Base-by-base conservation (phyloP, 495 filamentous ascomycete genomes). In the Lasiosphaeris hirsuta region DNA sequence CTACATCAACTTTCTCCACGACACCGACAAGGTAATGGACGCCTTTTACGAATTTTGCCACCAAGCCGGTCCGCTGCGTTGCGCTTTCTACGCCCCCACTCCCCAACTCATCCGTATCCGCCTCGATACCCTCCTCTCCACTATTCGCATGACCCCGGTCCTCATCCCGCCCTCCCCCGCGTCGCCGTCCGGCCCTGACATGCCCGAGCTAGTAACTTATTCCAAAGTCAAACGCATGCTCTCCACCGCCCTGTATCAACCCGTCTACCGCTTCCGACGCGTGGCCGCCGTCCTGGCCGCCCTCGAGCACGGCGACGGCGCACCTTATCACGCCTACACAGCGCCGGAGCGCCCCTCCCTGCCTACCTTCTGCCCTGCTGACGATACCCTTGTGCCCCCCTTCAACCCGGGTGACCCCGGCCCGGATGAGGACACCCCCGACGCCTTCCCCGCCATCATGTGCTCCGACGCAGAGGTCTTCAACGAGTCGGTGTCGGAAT, bases 391-490 rank as follows among this genome's bases (percentile, higher is more conserved):
- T 52, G 13, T 35, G 58, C 14, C 64, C 67, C 35, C 56, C 57
- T 18, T 39, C 62, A 10, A 30, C 23, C 23, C 23, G 23, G 23
- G 23, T 5, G 35, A 58, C 37, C 72, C 77, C 2, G 56, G 64
- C 70, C 10, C 33, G n/a, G 34, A 35, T 1, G 72, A 72, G 56
- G 81, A 74, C 43, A 78, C 74, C 4, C 71, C 58, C 58, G 69
- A 82, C 58, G 78, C 81, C 0, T 77, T 70, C 9, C 61, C 74
- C 13, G 84, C 84, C 3, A 84, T 91, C 40, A 68, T 86, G 1
- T 91, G 88, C 61, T 71, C 80, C 0, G 88, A 92, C 65, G 78
- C 77, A 0, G 75, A 76, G 30, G 73, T 72, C 13, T 60, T 82
- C 6, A 62, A 63, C 1, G 59, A 72, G 2, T 77, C 75, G 4